Percentiles rank a stretch among this genome's conserved stretches.
phyloP scores from a whole-genome alignment of 805 yeast species.

The Ogataea chonburiensis region DNA sequence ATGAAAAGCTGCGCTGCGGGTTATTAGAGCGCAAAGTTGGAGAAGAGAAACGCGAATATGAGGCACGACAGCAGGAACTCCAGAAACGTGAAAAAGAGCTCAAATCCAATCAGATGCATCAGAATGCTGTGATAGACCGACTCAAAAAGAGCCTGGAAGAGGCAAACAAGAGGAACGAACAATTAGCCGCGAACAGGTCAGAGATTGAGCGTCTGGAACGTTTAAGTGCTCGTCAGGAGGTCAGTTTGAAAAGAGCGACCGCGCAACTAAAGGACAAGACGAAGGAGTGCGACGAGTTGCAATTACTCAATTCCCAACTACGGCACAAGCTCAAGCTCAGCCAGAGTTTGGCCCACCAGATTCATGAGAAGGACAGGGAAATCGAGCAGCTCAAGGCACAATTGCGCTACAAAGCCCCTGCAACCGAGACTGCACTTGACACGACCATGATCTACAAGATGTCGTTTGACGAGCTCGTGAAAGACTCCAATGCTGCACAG shows the following conservation, averaged over 20 bases:
- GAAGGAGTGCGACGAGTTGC: neutral
- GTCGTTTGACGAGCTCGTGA: conserved; percentile 8
- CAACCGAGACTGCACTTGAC: conserved; percentile 1
- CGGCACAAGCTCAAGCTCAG: conserved; percentile 1
- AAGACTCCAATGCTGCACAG: neutral
- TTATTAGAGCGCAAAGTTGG: conserved; percentile 8
- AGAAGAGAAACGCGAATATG: conserved; percentile 7
- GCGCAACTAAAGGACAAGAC: neutral
- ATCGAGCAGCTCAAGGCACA: neutral
- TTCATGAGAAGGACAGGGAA: conserved; percentile 1
- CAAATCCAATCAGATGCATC: conserved; percentile 1
- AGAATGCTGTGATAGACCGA: conserved; percentile 1
- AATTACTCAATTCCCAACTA: neutral
- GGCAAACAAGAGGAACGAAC: neutral
- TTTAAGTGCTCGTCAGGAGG: neutral
- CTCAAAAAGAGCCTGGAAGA: conserved; percentile 4
- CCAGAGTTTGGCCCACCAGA: neutral
- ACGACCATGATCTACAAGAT: conserved; percentile 13
- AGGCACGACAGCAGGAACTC: conserved; percentile 2
- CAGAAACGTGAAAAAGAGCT: conserved; percentile 4
- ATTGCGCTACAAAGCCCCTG: neutral
- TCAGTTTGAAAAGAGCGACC: neutral
- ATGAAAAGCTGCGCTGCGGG: conserved; percentile 6
- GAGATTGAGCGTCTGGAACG: neutral
- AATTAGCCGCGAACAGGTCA: neutral